These are phyloP conservation scores for Hypoxylon sp. DNA, from an alignment of 2,329 filamentous ascomycete genomes.

Conservation along the genomic window DNA sequence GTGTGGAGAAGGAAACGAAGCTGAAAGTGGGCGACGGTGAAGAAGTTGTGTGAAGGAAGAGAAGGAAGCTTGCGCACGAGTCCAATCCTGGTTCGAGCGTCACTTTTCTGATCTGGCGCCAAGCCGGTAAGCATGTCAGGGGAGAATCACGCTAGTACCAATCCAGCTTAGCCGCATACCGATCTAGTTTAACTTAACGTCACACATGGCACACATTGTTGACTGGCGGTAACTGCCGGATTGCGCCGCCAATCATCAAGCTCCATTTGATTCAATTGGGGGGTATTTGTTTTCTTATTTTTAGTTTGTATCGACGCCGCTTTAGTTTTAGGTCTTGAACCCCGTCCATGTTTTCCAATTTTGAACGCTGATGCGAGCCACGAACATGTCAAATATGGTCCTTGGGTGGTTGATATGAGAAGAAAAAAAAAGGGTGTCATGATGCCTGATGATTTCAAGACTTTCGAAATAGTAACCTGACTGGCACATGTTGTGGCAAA, in stretches of 20 bases:
- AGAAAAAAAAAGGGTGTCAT: conserved; percentile 16
- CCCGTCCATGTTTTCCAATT: conserved; percentile 20
- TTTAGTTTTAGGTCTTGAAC: conserved; percentile 28
- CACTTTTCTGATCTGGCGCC: conserved; percentile 29
- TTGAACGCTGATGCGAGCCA: conserved; percentile 22
- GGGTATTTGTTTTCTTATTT: conserved; percentile 25
- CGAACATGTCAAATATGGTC: conserved; percentile 25
- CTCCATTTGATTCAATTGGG: conserved; percentile 5
- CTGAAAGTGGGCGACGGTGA: conserved; percentile 36
- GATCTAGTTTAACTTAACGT: conserved; percentile 42
- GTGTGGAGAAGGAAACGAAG: conserved; percentile 21
- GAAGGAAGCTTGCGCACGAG: conserved; percentile 11
- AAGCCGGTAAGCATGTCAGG: conserved; percentile 35
- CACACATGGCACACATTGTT: conserved; percentile 29
- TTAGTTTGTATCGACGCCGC: conserved; percentile 30
- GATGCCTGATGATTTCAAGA: conserved; percentile 16
- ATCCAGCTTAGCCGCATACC: conserved; percentile 22
- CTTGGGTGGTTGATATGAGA: no score
- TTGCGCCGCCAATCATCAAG: conserved; percentile 30
- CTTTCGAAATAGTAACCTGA: conserved; percentile 13
- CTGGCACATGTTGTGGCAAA: background rate
- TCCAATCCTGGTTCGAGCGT: conserved; percentile 18
- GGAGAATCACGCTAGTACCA: conserved; percentile 9
- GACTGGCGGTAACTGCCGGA: conserved; percentile 33
- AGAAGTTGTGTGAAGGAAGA: conserved; percentile 24